Base-by-base conservation (phyloP, 1,139 yeast species). In the Geotrichum cucujoidarum region DNA sequence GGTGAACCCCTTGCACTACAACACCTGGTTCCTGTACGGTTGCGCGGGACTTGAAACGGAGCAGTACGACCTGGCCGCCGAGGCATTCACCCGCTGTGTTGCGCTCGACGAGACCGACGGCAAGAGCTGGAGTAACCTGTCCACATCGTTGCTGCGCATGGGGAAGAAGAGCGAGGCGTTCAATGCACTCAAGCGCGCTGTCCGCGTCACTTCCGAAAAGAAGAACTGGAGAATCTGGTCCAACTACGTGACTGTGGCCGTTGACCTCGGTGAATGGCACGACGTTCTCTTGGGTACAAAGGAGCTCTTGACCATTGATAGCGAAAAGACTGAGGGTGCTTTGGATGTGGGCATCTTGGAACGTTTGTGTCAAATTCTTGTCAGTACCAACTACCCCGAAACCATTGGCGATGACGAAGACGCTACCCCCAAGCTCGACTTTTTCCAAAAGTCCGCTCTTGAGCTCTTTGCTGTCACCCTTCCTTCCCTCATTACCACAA, bases 1-100 rank as follows among this genome's bases (percentile, higher is more conserved):
- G 21, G 79, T 80, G 16, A 83, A 83, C 60, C 95, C 97, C n/a
- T 70, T 88, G 50, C 80, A 77, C 57, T 80, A 77, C 58, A 86
- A 84, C 29, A 86, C 94, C 40, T 90, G 97, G 96, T 92, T 81
- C 64, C 78, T 89, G 59, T 90, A 90, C 60, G 97, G 98, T 4
- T 87, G 96, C 60, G 75, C 90, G 50, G 96, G 95, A 0, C 71
- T 94, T 45, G 96, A 89, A 60, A 67, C 80, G 11, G 75, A 71
- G 10, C 81, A 84, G 57, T 86, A 75, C 68, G 85, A 81, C 33
- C 68, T 86, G 42, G 95, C 97, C 0, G 82, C 96, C 0, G 95
- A 88, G 61, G 97, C 97, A 0, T 90, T 94, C 63, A 83, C 95
- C 1, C 73, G 97, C 59, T 89, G 97, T 69, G 92, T 89, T 24